Evolutionary conservation across 2,329 filamentous ascomycete genomes (phyloP).

Genomic region (Ceratocystis harringtonii): DNA sequence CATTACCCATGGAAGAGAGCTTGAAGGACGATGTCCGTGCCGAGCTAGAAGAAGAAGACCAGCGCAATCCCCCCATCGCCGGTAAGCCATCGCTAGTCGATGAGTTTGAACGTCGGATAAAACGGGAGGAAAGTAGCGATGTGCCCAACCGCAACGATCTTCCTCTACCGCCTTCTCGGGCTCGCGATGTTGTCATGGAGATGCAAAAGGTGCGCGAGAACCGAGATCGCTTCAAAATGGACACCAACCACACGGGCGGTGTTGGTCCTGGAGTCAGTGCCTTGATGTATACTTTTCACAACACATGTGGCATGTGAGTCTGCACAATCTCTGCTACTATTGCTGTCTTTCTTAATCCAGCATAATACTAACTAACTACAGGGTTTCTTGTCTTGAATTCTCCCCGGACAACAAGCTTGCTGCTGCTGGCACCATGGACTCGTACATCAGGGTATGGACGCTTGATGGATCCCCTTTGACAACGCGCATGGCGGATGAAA

Average conservation of each 20-base stretch:
- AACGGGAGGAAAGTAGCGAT: conserved; percentile 79
- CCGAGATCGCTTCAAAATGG: conserved; percentile 78
- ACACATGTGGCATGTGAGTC: conserved; percentile 72
- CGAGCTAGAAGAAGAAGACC: conserved; percentile 74
- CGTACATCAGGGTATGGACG: conserved; percentile 90
- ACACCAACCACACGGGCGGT: conserved; percentile 62
- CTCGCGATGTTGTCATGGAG: conserved; percentile 82
- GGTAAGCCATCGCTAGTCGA: conserved; percentile 66
- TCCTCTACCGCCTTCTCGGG: conserved; percentile 74
- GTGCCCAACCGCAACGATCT: conserved; percentile 63
- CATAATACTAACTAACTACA: conserved; percentile 26
- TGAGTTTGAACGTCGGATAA: conserved; percentile 75
- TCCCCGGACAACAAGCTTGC: conserved; percentile 79
- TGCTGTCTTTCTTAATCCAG: background rate
- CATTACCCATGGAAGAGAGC: conserved; percentile 68
- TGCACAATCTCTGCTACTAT: background rate
- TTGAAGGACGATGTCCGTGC: conserved; percentile 73
- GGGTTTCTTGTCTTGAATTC: conserved; percentile 87
- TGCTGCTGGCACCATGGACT: conserved; percentile 80
- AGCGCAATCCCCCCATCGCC: conserved; percentile 52
- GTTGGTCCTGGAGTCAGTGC: conserved; percentile 72
- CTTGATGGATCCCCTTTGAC: conserved; percentile 70
- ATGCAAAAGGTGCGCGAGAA: conserved; percentile 89
- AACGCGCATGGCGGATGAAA: conserved; percentile 45
- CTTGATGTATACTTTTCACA: conserved; percentile 98